Conservation (phyloP, 164 flowering plant species). For the Saururus chinensis region DNA sequence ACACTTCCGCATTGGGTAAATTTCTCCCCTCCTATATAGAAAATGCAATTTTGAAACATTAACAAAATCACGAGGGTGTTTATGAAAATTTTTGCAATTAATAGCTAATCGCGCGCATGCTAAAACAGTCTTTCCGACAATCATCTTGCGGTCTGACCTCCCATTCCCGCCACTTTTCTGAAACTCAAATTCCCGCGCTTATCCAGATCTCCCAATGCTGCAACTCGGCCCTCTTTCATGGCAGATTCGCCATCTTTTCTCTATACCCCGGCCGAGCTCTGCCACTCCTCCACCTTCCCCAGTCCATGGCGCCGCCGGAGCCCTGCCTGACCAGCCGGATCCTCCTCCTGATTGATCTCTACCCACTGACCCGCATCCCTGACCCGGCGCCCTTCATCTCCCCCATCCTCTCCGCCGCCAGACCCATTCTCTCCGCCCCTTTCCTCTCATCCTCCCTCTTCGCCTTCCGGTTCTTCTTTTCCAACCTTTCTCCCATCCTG, state of each 20-base stretch:
- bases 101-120: too few species aligned
- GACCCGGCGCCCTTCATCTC: constrained; percentile 42
- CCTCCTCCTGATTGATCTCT: constrained; percentile 71
- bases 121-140: too few species aligned
- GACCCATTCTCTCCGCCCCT: constrained; percentile 41
- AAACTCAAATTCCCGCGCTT: neutral
- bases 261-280: neutral
- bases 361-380: constrained; percentile 38
- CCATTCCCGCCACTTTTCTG: neutral
- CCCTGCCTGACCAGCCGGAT: constrained; percentile 52
- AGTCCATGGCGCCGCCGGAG: constrained; percentile 3
- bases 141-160: too few species aligned
- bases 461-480: constrained; percentile 69
- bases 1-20: too few species aligned
- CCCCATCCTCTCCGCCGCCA: constrained; percentile 43
- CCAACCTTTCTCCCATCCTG: constrained; percentile 65
- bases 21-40: too few species aligned
- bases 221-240: neutral
- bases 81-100: too few species aligned
- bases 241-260: neutral
- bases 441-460: constrained; percentile 62
- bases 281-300: neutral
- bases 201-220: too few species aligned
- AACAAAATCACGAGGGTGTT: too few species aligned
- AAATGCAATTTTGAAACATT: too few species aligned